phyloP scores from a whole-genome alignment of 2,329 filamentous ascomycete genomes.

The Elsinoe batatas region DNA sequence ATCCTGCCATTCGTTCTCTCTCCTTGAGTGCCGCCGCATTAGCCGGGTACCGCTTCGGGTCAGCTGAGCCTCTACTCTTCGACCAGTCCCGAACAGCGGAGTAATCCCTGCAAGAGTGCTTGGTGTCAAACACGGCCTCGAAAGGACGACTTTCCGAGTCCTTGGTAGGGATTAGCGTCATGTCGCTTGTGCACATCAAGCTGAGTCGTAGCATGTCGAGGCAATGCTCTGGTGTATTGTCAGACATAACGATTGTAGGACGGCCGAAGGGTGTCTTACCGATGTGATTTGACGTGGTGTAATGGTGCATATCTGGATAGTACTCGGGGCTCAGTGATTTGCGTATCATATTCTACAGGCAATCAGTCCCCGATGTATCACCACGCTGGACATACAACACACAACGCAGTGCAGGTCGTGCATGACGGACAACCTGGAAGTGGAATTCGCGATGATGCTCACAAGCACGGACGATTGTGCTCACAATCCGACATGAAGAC shows the following conservation, averaged over 20 bases:
- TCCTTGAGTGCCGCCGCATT: constrained; percentile 1
- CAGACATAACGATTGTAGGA: background rate
- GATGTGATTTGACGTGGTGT: background rate
- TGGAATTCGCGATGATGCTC: no score
- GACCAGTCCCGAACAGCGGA: background rate
- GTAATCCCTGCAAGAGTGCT: constrained; percentile 1
- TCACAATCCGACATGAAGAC: background rate
- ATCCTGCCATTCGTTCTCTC: background rate
- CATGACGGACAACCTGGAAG: background rate
- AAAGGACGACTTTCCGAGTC: constrained; percentile 5
- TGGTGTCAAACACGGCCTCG: background rate
- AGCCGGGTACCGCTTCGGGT: background rate
- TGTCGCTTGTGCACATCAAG: constrained; percentile 1
- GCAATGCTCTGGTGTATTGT: background rate
- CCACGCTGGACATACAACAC: background rate
- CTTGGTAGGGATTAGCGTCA: background rate
- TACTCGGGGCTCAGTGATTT: constrained; percentile 3
- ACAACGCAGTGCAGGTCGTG: constrained; percentile 1
- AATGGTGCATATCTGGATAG: background rate
- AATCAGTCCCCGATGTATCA: background rate
- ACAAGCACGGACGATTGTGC: background rate
- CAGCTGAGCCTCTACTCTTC: background rate
- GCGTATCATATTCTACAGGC: background rate
- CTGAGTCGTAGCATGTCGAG: background rate
- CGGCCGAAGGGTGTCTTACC: background rate